Conservation (phyloP, 108 stramenopile genomes). For the Cyclotella choctawhatcheeana region DNA sequence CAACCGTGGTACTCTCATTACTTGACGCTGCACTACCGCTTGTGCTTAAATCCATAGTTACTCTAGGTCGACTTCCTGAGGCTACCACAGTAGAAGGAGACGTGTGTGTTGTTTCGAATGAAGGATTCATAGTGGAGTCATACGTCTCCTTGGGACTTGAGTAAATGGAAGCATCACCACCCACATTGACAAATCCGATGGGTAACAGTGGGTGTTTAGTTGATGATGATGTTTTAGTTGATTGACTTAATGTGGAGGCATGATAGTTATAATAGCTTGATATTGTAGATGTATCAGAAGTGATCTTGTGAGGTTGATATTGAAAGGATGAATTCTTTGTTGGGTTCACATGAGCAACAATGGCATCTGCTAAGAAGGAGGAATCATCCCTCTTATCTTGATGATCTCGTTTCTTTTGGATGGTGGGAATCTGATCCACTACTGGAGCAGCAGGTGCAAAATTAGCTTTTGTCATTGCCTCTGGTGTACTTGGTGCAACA, state of each 20-base stretch:
- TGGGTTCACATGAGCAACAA: neutral
- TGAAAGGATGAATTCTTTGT: neutral
- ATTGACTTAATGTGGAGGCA: conserved; percentile 8
- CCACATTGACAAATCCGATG: neutral
- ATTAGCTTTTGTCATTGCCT: too few relatives aligned
- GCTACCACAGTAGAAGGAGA: conserved; percentile 6
- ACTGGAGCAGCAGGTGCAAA: too few relatives aligned
- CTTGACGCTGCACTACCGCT: conserved; percentile 1
- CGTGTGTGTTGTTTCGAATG: neutral
- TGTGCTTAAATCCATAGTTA: neutral
- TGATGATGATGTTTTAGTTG: neutral
- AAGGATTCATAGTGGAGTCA: neutral
- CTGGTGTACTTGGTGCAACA: too few relatives aligned
- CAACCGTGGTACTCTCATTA: neutral
- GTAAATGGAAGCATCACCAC: neutral
- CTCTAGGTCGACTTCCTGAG: conserved; percentile 6
- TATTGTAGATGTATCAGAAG: neutral
- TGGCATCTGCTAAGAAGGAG: neutral
- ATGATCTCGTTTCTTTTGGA: too few relatives aligned
- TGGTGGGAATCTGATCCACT: too few relatives aligned
- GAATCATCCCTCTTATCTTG: neutral
- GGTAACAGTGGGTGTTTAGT: neutral
- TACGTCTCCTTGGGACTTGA: neutral
- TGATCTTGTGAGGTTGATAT: too few relatives aligned
- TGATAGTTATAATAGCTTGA: conserved; percentile 4